Conservation (phyloP, 345 rosid genomes). For the Cochlearia excelsa region DNA sequence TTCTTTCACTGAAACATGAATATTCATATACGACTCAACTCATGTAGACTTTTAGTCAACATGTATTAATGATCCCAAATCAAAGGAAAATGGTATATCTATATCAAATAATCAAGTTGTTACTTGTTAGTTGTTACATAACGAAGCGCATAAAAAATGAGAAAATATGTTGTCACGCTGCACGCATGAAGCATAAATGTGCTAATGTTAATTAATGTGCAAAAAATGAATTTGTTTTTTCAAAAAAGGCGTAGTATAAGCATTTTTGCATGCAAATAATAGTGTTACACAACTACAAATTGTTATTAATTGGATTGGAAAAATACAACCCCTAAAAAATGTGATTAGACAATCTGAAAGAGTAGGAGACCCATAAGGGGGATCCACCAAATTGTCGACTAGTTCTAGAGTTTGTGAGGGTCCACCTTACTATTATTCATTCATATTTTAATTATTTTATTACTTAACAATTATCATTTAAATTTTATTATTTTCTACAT, state of each 20-base stretch:
- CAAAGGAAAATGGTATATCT: not conserved
- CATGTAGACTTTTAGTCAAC: too few relatives aligned
- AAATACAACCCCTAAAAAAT: too few relatives aligned
- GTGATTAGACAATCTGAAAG: not conserved
- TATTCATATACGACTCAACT: not conserved
- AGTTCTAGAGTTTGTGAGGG: conserved; percentile 16
- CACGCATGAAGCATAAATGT: not conserved
- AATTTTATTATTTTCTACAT: conserved; percentile 8
- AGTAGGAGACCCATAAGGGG: conserved; percentile 13
- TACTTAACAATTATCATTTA: conserved; percentile 10
- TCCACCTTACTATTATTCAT: conserved; percentile 10
- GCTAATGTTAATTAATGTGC: not conserved
- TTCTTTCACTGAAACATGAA: conserved; percentile 18
- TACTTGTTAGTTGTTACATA: conserved; percentile 2
- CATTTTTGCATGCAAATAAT: not conserved
- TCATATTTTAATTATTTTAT: conserved; percentile 18
- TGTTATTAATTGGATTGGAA: too few relatives aligned
- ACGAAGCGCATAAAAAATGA: not conserved
- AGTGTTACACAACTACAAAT: too few relatives aligned
- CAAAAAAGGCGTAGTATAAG: too few relatives aligned
- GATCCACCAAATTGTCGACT: conserved; percentile 25
- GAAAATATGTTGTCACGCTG: not conserved
- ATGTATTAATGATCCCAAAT: too few relatives aligned
- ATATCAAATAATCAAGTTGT: not conserved
- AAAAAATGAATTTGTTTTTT: too few relatives aligned